Evolutionary conservation across 1,284 basidiomycete species (phyloP), one percentile per base, ranked within the genome.

Genomic region (Heimioporus punctisporus): DNA sequence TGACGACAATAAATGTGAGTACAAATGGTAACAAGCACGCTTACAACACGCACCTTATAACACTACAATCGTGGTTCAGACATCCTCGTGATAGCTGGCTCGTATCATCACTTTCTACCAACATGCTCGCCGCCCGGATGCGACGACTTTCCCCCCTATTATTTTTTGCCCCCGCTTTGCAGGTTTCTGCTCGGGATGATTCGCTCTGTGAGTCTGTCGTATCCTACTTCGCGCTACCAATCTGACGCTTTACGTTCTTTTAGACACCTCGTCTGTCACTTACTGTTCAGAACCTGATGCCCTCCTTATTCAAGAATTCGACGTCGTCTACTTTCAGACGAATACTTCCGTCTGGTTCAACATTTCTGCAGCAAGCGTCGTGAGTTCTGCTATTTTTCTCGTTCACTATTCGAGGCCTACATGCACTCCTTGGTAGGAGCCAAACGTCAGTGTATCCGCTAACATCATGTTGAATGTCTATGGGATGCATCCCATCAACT

Each of bases 201-300:
- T 71, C 75, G 11, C 66, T 90, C 52, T 89, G 88, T 86, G 64
- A 62, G 85, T 81, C 27, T 25, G n/a, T 45, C 34, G 34, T 39
- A 31, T 39, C 48, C 9, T 31, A 31, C 14, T 31, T 31, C 30
- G 30, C 14, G 8, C 8, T 31, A 31, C 30, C 14, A 31, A 31
- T 8, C 30, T 31, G 30, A 31, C 30, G 14, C 14, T 9, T 14
- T 31, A 31, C 14, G n/a, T 31, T 14, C 30, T 14, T 14, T 14
- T 14, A 31, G 30, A 9, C 30, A 31, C 30, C 9, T 31, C 30
- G 30, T 31, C 30, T 31, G 30, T 31, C 30, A 31, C 30, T 21
- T 95, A 95, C 71, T 96, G 93, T 73, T 78, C 88, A 50, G 87
- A 90, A 41, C 90, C 92, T 42, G 85, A 88, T 69, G 83, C 85